Conservation (phyloP, 2,329 filamentous ascomycete genomes). For the Myriangium duriaei region DNA sequence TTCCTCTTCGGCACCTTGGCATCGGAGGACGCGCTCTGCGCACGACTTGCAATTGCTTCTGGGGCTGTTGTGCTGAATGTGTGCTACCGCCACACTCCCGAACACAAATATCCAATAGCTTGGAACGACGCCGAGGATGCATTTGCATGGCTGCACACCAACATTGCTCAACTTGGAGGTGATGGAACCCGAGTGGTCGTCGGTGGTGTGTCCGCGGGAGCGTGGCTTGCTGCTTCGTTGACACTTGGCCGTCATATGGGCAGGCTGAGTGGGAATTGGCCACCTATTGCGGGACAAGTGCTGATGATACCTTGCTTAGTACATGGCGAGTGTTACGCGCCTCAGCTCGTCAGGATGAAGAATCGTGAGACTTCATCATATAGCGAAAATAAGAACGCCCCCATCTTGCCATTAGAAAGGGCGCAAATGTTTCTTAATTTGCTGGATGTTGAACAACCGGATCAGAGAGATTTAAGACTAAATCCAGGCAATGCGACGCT, state of each 20-base stretch:
- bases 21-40: slow-evolving; percentile 42
- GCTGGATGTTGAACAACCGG: slow-evolving; percentile 10
- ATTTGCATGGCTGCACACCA: slow-evolving; percentile 41
- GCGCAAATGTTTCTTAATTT: slow-evolving; percentile 21
- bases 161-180: slow-evolving; percentile 28
- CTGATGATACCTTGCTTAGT: slow-evolving; percentile 40
- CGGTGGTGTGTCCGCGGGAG: slow-evolving; percentile 39
- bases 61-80: slow-evolving; percentile 40
- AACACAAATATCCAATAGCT: slow-evolving; percentile 39
- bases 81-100: slow-evolving; percentile 45
- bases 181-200: slow-evolving; percentile 31
- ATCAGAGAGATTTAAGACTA: slow-evolving; percentile 24
- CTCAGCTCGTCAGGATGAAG: slow-evolving; percentile 26
- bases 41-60: slow-evolving; percentile 32
- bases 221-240: slow-evolving; percentile 32
- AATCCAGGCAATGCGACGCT: slow-evolving; percentile 27
- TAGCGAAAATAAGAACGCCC: slow-evolving; percentile 35
- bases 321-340: slow-evolving; percentile 22
- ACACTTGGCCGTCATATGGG: slow-evolving; percentile 26
- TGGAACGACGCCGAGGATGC: slow-evolving; percentile 44
- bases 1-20: slow-evolving; percentile 43
- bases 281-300: slow-evolving; percentile 36
- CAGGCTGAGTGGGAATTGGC: slow-evolving; percentile 16
- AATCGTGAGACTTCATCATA: slow-evolving; percentile 33
- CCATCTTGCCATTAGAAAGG: slow-evolving; percentile 33